These are phyloP conservation scores for Castanea crenata DNA, from an alignment of 306 rosid genomes.

Conservation along the genomic window DNA sequence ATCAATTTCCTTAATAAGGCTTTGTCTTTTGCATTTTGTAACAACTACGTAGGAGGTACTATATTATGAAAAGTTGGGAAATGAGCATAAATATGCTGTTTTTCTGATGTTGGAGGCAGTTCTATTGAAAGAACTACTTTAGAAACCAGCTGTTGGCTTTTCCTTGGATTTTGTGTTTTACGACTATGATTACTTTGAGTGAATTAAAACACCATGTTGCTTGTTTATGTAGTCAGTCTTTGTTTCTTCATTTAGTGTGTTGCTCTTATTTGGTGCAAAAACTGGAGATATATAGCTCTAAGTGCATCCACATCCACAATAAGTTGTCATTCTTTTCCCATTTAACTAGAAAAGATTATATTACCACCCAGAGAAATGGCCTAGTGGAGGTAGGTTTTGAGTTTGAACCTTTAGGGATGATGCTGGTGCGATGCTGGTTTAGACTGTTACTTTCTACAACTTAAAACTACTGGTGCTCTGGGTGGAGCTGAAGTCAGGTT, in stretches of 20 bases:
- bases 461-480: too few relatives aligned
- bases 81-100: background rate
- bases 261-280: constrained; percentile 1
- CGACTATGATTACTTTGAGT: background rate
- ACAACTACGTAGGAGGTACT: background rate
- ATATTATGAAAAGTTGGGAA: background rate
- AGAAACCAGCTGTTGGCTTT: background rate
- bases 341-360: background rate
- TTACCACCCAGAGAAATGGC: too few relatives aligned
- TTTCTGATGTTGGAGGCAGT: background rate
- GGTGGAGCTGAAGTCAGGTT: too few relatives aligned
- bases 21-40: background rate
- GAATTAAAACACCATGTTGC: background rate
- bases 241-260: background rate
- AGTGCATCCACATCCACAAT: background rate
- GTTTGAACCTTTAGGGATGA: too few relatives aligned
- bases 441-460: too few relatives aligned
- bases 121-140: background rate
- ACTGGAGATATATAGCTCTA: too few relatives aligned
- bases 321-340: background rate
- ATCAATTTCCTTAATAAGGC: background rate
- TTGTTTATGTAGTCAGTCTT: background rate
- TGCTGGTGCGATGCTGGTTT: too few relatives aligned
- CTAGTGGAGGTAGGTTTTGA: too few relatives aligned
- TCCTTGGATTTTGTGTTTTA: background rate